Conservation (phyloP, 2,329 filamentous ascomycete genomes). For the Juglanconis sp. region DNA sequence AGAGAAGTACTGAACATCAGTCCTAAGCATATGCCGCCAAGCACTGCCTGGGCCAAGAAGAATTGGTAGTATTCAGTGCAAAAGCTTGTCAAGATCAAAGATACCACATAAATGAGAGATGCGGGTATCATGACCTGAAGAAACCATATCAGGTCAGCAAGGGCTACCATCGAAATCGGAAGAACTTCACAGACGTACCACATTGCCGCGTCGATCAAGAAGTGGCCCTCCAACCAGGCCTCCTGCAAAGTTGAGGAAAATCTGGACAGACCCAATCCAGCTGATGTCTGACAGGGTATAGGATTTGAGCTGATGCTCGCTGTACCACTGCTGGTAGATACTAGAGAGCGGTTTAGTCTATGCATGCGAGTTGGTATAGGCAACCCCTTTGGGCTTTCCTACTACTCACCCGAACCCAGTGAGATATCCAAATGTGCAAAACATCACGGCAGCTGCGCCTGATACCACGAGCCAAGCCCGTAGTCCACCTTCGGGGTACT, state of each 20-base stretch:
- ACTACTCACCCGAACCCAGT: slow-evolving; percentile 34
- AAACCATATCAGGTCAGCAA: not conserved
- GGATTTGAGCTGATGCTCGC: slow-evolving; percentile 13
- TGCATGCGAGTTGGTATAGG: not conserved
- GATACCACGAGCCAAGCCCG: slow-evolving; percentile 38
- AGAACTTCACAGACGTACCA: not conserved
- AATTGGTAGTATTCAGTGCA: slow-evolving; percentile 19
- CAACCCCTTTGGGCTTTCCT: too few species aligned
- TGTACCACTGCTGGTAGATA: slow-evolving; percentile 17
- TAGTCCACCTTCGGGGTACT: slow-evolving; percentile 26
- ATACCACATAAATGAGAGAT: slow-evolving; percentile 16
- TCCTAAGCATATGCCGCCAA: slow-evolving; percentile 30
- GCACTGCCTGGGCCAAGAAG: slow-evolving; percentile 17
- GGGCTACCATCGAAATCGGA: too few species aligned
- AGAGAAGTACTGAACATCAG: slow-evolving; percentile 32
- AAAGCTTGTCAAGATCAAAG: slow-evolving; percentile 14
- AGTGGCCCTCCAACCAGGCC: slow-evolving; percentile 16
- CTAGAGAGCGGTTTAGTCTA: not conserved
- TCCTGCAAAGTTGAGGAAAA: slow-evolving; percentile 17
- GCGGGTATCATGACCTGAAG: slow-evolving; percentile 12
- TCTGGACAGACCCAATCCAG: slow-evolving; percentile 19
- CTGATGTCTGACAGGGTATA: slow-evolving; percentile 17
- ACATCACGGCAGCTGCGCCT: slow-evolving; percentile 32
- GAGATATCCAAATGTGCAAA: slow-evolving; percentile 36
- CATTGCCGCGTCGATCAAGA: slow-evolving; percentile 14